Evolutionary conservation across 2,329 filamentous ascomycete species (phyloP).

Genomic region (Nigrospora osmanthi): DNA sequence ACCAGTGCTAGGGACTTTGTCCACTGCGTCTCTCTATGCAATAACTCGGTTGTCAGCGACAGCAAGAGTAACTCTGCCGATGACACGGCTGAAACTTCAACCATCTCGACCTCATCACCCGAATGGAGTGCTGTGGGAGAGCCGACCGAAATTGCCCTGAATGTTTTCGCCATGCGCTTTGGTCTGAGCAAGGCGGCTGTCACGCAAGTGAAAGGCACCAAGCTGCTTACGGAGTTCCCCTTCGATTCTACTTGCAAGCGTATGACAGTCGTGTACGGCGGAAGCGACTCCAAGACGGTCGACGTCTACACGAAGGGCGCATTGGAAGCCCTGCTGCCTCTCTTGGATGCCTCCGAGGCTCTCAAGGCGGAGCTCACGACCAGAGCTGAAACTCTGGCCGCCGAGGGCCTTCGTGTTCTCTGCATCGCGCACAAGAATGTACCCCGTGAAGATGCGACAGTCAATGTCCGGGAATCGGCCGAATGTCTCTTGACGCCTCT

Average conservation of each 20-base stretch:
- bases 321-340: slow-evolving; percentile 46
- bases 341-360: slow-evolving; percentile 38
- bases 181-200: slow-evolving; percentile 38
- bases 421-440: slow-evolving; percentile 51
- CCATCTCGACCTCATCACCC: slow-evolving; percentile 35
- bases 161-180: slow-evolving; percentile 66
- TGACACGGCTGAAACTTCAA: slow-evolving; percentile 37
- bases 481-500: slow-evolving; percentile 54
- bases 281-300: slow-evolving; percentile 23
- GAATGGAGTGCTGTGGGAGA: slow-evolving; percentile 56
- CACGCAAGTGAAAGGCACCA: slow-evolving; percentile 27
- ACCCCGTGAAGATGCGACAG: slow-evolving; percentile 22
- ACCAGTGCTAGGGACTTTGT: slow-evolving; percentile 38
- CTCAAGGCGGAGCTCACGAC: slow-evolving; percentile 36
- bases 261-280: slow-evolving; percentile 62
- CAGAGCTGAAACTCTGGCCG: slow-evolving; percentile 48
- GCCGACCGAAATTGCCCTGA: slow-evolving; percentile 66
- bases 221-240: slow-evolving; percentile 56
- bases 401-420: slow-evolving; percentile 60
- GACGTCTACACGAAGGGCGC: slow-evolving; percentile 52
- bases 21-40: slow-evolving; percentile 52
- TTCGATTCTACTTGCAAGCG: slow-evolving; percentile 69
- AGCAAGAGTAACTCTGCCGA: slow-evolving; percentile 26
- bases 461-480: slow-evolving; percentile 41
- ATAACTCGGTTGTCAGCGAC: slow-evolving; percentile 45